Percentiles rank a stretch among this genome's conserved stretches.
Conservation (phyloP, 2,329 filamentous ascomycete species). For the Oidium heveae region DNA sequence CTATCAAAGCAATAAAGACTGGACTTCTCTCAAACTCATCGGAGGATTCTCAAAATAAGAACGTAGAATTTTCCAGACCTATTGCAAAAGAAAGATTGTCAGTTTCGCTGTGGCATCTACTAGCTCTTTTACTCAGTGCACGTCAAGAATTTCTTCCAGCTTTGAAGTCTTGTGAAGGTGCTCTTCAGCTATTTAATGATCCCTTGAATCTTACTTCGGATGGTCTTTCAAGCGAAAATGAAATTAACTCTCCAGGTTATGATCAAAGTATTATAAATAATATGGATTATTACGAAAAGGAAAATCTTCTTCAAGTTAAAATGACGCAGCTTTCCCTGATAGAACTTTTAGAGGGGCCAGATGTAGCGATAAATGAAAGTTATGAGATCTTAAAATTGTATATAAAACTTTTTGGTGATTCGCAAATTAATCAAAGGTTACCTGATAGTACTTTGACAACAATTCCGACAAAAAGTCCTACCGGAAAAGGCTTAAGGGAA, state of each 20-base stretch:
- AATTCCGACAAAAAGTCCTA: slow-evolving; percentile 39
- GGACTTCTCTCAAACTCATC: slow-evolving; percentile 36
- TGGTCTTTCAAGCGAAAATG: slow-evolving; percentile 36
- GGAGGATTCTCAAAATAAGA: slow-evolving; percentile 9
- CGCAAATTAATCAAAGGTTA: slow-evolving; percentile 16
- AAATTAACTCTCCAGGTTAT: slow-evolving; percentile 2
- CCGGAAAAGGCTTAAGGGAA: slow-evolving; percentile 44
- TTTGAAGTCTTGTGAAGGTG: slow-evolving; percentile 61
- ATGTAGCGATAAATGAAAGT: slow-evolving; percentile 68
- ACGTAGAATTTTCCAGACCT: slow-evolving; percentile 16
- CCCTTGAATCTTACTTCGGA: slow-evolving; percentile 43
- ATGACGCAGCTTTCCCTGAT: slow-evolving; percentile 78
- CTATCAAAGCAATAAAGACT: slow-evolving; percentile 59
- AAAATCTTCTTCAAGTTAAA: slow-evolving; percentile 74
- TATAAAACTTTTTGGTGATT: slow-evolving; percentile 49
- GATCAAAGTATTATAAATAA: slow-evolving; percentile 38
- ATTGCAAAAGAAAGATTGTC: slow-evolving; percentile 30
- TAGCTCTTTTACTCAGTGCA: slow-evolving; percentile 65
- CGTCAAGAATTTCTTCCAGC: slow-evolving; percentile 67
- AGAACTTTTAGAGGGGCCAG: slow-evolving; percentile 61
- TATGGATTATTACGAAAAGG: slow-evolving; percentile 65
- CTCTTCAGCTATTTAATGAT: slow-evolving; percentile 70
- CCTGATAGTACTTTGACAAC: slow-evolving; percentile 6
- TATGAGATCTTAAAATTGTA: slow-evolving; percentile 68
- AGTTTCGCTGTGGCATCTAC: slow-evolving; percentile 74